Conservation (phyloP, 352 stramenopile species). For the Phytopythium sindhum region DNA sequence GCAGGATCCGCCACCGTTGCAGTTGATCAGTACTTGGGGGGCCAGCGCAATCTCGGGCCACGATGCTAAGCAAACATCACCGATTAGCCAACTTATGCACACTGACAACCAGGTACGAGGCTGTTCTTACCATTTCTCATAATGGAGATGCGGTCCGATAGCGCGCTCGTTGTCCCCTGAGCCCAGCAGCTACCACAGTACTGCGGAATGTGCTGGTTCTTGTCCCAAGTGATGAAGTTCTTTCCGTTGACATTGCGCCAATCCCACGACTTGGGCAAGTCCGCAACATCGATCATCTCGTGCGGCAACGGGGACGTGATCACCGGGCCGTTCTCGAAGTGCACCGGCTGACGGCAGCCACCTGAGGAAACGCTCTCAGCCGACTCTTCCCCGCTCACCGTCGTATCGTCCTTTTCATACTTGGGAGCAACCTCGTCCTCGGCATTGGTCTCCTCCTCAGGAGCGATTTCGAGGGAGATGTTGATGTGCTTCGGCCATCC, state of each 20-base stretch:
- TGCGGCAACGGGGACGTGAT: constrained; percentile 72
- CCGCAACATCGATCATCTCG: constrained; percentile 64
- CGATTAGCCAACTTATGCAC: constrained; percentile 3
- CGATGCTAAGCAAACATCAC: constrained; percentile 27
- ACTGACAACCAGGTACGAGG: background rate
- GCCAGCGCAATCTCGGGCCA: constrained; percentile 84
- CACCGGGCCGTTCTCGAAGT: constrained; percentile 61
- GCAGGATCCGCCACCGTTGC: constrained; percentile 72
- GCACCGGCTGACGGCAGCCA: constrained; percentile 59
- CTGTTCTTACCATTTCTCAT: constrained; percentile 65
- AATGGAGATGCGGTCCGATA: constrained; percentile 91
- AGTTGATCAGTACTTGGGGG: constrained; percentile 85
- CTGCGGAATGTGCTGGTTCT: constrained; percentile 98
- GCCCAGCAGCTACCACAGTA: constrained; percentile 94
- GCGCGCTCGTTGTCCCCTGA: constrained; percentile 82
- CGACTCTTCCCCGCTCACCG: constrained; percentile 11
- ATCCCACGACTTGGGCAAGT: constrained; percentile 93
- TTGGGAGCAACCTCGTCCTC: constrained; percentile 14
- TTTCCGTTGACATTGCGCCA: constrained; percentile 94
- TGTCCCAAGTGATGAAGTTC: constrained; percentile 96
- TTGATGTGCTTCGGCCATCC: constrained; percentile 61
- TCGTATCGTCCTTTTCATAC: constrained; percentile 17
- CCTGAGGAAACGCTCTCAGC: constrained; percentile 18
- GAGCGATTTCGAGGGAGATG: constrained; percentile 8
- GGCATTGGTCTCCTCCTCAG: background rate